Base-by-base conservation (phyloP, 306 rosid species). In the Begonia peltatifolia region DNA sequence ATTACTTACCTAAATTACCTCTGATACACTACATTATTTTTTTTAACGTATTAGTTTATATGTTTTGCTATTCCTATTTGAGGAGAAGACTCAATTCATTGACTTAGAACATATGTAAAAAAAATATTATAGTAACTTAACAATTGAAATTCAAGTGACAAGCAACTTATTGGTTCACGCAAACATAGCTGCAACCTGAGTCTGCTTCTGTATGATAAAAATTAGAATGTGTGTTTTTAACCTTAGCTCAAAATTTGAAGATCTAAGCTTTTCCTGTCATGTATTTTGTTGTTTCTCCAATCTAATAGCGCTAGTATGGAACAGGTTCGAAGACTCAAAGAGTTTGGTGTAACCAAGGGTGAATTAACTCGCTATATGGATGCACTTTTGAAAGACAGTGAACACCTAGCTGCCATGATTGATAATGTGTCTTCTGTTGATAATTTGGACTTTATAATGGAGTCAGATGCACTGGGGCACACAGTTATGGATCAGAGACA, bases 381-480 rank as follows among this genome's bases (percentile, higher is more conserved):
- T 69, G 99, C 99, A 36, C 83, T 90, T 61, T 64, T 90, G 64
- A 90, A 86, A 75, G 99, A 90, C 48, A 90, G 99, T 63, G 99
- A 90, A 68, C 99, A 90, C 78, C 64, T 90, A 38, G 99, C 99
- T 42, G 99, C 95, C 71, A 83, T 90, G 94, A 80, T 90, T 63
- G 99, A 90, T 74, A 90, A 90, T 61, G 94, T 90, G 60, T 84
- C 99, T 55, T 90, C 99, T 14, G 99, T 90, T 71, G 99, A 90
- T 83, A 90, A 90, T 74, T 73, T 90, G 94, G 94, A 90, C 77
- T 90, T 90, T 72, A 83, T 81, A 63, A 90, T 90, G 99, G 99
- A 90, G 79, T 83, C 95, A 60, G 99, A 90, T 65, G 99, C 99
- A 9, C 74, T 90, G 54, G 79, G 95, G 51, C 99, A 90, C 74